Evolutionary conservation across 495 filamentous ascomycete genomes (phyloP).

Genomic region (Aspergillus funiculosus): DNA sequence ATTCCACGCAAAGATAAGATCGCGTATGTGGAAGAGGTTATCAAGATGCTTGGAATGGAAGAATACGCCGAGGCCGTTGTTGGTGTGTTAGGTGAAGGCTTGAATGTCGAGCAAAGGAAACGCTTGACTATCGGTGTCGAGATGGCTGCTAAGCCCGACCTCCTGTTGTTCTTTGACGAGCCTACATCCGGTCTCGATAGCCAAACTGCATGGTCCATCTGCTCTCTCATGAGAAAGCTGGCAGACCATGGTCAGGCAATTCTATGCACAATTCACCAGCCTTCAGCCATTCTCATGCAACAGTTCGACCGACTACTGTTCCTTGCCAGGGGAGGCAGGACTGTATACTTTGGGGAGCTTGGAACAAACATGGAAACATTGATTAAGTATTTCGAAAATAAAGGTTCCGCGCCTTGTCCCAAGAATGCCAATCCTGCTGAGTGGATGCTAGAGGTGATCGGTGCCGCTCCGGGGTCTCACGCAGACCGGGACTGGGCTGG

Average conservation of each 20-base stretch:
- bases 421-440: slow-evolving; percentile 75
- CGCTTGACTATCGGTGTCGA: slow-evolving; percentile 84
- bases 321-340: slow-evolving; percentile 66
- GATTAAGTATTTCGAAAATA: slow-evolving; percentile 70
- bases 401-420: slow-evolving; percentile 66
- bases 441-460: slow-evolving; percentile 90
- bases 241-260: slow-evolving; percentile 81
- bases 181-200: slow-evolving; percentile 80
- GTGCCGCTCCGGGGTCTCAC: slow-evolving; percentile 71
- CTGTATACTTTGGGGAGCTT: slow-evolving; percentile 82
- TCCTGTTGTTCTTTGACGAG: slow-evolving; percentile 85
- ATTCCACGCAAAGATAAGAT: slow-evolving; percentile 68
- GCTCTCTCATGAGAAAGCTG: slow-evolving; percentile 71
- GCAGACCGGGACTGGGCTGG: slow-evolving; percentile 74
- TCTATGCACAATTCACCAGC: slow-evolving; percentile 91
- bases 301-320: slow-evolving; percentile 87
- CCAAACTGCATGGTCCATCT: slow-evolving; percentile 82
- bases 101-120: slow-evolving; percentile 89
- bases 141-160: slow-evolving; percentile 74
- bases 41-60: slow-evolving; percentile 83
- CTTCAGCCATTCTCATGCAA: slow-evolving; percentile 83
- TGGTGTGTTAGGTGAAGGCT: slow-evolving; percentile 78
- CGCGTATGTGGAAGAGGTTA: slow-evolving; percentile 84
- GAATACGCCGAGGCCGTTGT: slow-evolving; percentile 84
- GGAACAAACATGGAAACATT: slow-evolving; percentile 65